These are phyloP conservation scores for Limnanthes douglasii DNA, from an alignment of 345 rosid species.

Conservation along the genomic window DNA sequence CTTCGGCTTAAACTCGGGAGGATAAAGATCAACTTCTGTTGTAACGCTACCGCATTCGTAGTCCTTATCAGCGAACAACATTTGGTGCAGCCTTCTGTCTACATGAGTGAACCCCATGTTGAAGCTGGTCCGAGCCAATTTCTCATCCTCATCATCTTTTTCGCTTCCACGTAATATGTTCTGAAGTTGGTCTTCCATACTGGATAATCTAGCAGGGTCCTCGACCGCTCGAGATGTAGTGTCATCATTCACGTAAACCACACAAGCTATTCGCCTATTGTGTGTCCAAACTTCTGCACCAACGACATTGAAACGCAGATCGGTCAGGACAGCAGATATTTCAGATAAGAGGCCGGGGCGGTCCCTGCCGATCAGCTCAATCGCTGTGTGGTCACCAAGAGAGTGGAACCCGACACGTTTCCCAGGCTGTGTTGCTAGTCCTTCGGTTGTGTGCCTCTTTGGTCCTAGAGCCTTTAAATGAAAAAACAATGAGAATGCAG, in stretches of 20 bases:
- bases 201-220: constrained; percentile 41
- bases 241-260: constrained; percentile 64
- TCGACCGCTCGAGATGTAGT: constrained; percentile 37
- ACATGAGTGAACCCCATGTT: constrained; percentile 81
- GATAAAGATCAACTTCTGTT: constrained; percentile 20
- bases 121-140: constrained; percentile 47
- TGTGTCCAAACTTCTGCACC: constrained; percentile 97
- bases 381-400: constrained; percentile 68
- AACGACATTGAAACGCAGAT: constrained; percentile 60
- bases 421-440: constrained; percentile 41
- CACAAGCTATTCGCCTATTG: constrained; percentile 67
- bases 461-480: constrained; percentile 67
- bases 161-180: constrained; percentile 59
- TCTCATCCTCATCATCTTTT: constrained; percentile 44
- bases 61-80: constrained; percentile 89
- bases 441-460: constrained; percentile 32
- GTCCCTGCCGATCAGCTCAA: constrained; percentile 77
- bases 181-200: constrained; percentile 72
- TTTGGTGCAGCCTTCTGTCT: constrained; percentile 84
- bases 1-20: constrained; percentile 27
- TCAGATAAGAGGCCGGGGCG: constrained; percentile 89
- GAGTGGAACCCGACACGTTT: constrained; percentile 73
- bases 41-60: constrained; percentile 41
- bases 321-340: constrained; percentile 64
- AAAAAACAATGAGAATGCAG: neutral